Base-by-base conservation (phyloP, 2,329 filamentous ascomycete species). In the Botrytis squamosa region DNA sequence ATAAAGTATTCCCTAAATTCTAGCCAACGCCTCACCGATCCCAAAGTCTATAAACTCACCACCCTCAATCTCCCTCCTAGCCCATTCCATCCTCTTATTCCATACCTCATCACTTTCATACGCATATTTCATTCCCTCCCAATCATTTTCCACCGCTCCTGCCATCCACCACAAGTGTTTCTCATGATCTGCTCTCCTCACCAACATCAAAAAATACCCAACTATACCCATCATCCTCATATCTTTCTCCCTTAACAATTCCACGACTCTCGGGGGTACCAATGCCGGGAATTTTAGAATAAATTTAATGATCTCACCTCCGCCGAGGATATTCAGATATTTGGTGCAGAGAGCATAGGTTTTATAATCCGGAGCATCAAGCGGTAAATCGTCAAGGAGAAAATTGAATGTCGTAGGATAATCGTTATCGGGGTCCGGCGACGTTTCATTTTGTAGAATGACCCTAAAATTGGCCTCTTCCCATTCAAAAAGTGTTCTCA, bases 181-280 rank as follows among this genome's bases (percentile, higher is more conserved):
- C 18, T 59, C 36, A 25, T 25, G 40, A 42, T 59, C 36, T 18
- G n/a, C 38, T 12, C 67, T 70, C 12, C 49, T 44, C 18, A 72
- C 38, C 18, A 72, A n/a, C 63, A 72, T 68, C 22, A 72, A 36
- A 18, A 72, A 72, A 62, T 72, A 72, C 5, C 63, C 71, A 40
- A 49, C 38, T 3, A 72, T 68, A 8, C 63, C 40, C 62, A 72
- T 44, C 22, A 38, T 36, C 22, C 63, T 59, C 10, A 46, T 20
- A 25, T 68, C 71, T 42, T 33, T 68, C 40, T 59, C 38, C 52
- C 66, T 46, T 33, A 72, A 22, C 29, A 67, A 67, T 6, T 66
- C 49, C 3, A 72, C 29, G 7, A 67, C 49, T 38, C 63, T 59
- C 1, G n/a, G 9, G 18, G 46, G 36, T 2, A 49, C 49, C 38